Evolutionary conservation across 306 rosid genomes (phyloP).

Genomic region (Inga leiocalycina): DNA sequence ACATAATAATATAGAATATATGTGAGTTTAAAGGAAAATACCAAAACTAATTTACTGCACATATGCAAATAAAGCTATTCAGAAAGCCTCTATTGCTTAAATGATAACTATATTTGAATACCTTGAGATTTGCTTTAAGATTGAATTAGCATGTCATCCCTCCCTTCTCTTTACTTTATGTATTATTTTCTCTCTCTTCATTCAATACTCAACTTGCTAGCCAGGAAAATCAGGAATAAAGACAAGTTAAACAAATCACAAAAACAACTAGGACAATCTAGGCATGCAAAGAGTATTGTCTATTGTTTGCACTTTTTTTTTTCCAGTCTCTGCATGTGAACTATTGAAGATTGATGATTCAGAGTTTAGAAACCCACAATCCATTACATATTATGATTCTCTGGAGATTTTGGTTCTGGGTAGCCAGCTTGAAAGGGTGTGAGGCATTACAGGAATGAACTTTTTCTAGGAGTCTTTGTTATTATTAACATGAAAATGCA

Average conservation of each 20-base stretch:
- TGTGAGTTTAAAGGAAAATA: neutral
- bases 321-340: neutral
- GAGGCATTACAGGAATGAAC: neutral
- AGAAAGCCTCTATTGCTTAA: neutral
- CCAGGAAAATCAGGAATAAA: neutral
- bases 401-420: neutral
- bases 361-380: neutral
- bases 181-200: neutral
- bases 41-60: neutral
- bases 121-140: neutral
- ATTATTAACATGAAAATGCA: neutral
- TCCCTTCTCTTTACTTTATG: neutral
- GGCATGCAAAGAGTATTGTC: neutral
- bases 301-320: neutral
- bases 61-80: neutral
- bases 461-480: neutral
- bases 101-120: neutral
- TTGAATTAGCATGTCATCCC: too few relatives aligned
- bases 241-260: neutral
- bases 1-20: neutral
- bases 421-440: neutral
- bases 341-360: neutral
- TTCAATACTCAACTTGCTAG: neutral
- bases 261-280: neutral
- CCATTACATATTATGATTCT: neutral